These are phyloP conservation scores for Globisporangium parvum DNA, from an alignment of 352 stramenopile genomes.

Conservation along the genomic window DNA sequence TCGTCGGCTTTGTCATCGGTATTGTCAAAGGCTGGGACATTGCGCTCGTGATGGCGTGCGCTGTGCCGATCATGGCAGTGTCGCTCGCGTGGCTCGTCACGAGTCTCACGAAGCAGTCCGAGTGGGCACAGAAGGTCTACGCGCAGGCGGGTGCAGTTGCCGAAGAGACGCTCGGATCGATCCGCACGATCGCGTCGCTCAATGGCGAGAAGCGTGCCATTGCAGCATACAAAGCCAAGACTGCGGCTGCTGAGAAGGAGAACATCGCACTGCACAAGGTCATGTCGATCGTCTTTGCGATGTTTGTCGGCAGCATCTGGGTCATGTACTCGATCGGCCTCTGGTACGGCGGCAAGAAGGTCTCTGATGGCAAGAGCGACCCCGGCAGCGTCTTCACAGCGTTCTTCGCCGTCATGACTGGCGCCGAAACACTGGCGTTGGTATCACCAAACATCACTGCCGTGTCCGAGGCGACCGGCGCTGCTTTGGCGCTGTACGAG, in stretches of 20 bases:
- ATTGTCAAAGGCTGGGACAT: constrained; percentile 43
- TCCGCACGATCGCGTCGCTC: constrained; percentile 43
- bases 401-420: constrained; percentile 40
- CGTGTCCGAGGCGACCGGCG: constrained; percentile 29
- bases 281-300: constrained; percentile 18
- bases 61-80: constrained; percentile 39
- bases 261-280: constrained; percentile 25
- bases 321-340: constrained; percentile 40
- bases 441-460: constrained; percentile 40
- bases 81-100: constrained; percentile 32
- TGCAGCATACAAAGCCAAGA: constrained; percentile 25
- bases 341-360: constrained; percentile 46
- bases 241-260: constrained; percentile 19
- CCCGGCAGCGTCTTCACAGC: constrained; percentile 35
- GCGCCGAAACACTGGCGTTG: constrained; percentile 29
- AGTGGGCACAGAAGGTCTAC: constrained; percentile 38
- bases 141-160: constrained; percentile 40
- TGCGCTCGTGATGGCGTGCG: constrained; percentile 33
- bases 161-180: constrained; percentile 51
- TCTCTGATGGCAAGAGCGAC: constrained; percentile 21
- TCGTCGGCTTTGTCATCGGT: constrained; percentile 35
- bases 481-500: constrained; percentile 32
- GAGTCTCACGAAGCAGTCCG: constrained; percentile 10
- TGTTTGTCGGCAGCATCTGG: constrained; percentile 36
- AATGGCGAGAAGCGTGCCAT: constrained; percentile 41